Evolutionary conservation across 2,329 filamentous ascomycete genomes (phyloP).

Genomic region (Rhexocercosporidium sp.): DNA sequence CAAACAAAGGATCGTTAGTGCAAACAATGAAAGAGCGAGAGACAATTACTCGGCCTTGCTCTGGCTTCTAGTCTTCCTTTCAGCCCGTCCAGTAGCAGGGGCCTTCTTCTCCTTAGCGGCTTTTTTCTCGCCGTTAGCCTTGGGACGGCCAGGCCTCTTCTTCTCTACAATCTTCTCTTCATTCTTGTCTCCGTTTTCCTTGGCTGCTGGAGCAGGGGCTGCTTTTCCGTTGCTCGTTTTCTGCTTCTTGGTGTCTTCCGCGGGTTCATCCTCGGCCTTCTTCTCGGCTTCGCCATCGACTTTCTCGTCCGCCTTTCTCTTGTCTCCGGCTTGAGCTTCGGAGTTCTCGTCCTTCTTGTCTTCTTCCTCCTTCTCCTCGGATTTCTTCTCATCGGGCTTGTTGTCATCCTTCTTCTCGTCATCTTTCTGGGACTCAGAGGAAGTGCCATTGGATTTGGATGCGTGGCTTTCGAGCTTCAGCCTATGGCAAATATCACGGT

Average conservation of each 20-base stretch:
- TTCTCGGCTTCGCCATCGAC: slow-evolving; percentile 25
- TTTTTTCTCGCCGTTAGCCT: slow-evolving; percentile 29
- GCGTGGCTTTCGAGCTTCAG: slow-evolving; percentile 51
- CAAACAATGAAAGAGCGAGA: slow-evolving; percentile 13
- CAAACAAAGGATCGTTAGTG: slow-evolving; percentile 12
- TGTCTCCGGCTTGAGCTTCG: slow-evolving; percentile 36
- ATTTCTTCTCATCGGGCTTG: slow-evolving; percentile 41
- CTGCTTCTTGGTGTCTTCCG: slow-evolving; percentile 30
- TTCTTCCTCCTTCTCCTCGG: slow-evolving; percentile 42
- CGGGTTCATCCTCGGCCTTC: slow-evolving; percentile 25
- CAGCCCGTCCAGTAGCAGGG: slow-evolving; percentile 34
- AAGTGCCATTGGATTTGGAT: slow-evolving; percentile 19
- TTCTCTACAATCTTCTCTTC: slow-evolving; percentile 30
- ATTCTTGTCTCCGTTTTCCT: slow-evolving; percentile 26
- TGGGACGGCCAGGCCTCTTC: slow-evolving; percentile 38
- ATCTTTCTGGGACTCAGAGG: slow-evolving; percentile 25
- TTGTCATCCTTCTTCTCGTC: slow-evolving; percentile 45
- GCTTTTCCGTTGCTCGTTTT: slow-evolving; percentile 27
- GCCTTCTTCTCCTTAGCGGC: slow-evolving; percentile 40
- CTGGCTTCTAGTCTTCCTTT: slow-evolving; percentile 41
- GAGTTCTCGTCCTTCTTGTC: slow-evolving; percentile 7
- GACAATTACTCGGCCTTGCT: slow-evolving; percentile 20
- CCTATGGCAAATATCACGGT: background rate
- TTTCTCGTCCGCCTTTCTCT: slow-evolving; percentile 38
- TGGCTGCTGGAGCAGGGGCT: slow-evolving; percentile 13